phyloP scores from a whole-genome alignment of 805 yeast genomes.

The Saccharomyces eubayanus region DNA sequence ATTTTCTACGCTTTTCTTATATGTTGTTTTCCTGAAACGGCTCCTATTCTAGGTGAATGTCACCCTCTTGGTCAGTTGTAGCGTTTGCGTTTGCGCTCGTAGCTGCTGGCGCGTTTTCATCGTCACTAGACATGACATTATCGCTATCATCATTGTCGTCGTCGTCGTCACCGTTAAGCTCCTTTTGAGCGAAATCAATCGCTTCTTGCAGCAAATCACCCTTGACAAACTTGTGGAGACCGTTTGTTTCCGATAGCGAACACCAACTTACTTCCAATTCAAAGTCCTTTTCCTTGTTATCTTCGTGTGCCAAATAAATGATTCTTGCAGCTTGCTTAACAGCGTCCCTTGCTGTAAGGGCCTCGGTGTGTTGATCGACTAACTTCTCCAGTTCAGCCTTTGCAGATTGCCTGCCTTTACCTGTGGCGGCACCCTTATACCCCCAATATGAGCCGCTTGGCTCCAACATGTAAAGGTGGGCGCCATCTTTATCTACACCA shows the following conservation, averaged over 20 bases:
- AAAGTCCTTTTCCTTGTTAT: slow-evolving; percentile 93
- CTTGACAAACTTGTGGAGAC: slow-evolving; percentile 74
- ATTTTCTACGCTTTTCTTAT: neutral
- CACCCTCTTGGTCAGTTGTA: slow-evolving; percentile 11
- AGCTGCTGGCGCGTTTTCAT: slow-evolving; percentile 13
- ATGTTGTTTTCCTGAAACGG: slow-evolving; percentile 1
- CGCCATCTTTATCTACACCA: slow-evolving; percentile 83
- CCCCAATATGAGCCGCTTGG: slow-evolving; percentile 99
- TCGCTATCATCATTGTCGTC: slow-evolving; percentile 19
- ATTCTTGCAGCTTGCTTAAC: slow-evolving; percentile 91
- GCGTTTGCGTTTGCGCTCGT: neutral
- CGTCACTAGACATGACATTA: slow-evolving; percentile 16
- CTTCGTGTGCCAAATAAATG: slow-evolving; percentile 91
- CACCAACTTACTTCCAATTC: slow-evolving; percentile 93
- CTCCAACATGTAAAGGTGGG: slow-evolving; percentile 92
- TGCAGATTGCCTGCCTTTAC: slow-evolving; percentile 97
- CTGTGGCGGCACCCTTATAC: slow-evolving; percentile 92
- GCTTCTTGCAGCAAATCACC: slow-evolving; percentile 77
- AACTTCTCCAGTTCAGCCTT: slow-evolving; percentile 92
- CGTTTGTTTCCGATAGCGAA: slow-evolving; percentile 64
- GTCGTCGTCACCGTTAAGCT: slow-evolving; percentile 36
- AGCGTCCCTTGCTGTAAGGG: slow-evolving; percentile 71
- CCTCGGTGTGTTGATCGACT: slow-evolving; percentile 30
- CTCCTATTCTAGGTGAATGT: slow-evolving; percentile 7
- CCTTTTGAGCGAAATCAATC: slow-evolving; percentile 71